Base-by-base conservation (phyloP, 2,329 filamentous ascomycete species). In the Neonectria sp. region DNA sequence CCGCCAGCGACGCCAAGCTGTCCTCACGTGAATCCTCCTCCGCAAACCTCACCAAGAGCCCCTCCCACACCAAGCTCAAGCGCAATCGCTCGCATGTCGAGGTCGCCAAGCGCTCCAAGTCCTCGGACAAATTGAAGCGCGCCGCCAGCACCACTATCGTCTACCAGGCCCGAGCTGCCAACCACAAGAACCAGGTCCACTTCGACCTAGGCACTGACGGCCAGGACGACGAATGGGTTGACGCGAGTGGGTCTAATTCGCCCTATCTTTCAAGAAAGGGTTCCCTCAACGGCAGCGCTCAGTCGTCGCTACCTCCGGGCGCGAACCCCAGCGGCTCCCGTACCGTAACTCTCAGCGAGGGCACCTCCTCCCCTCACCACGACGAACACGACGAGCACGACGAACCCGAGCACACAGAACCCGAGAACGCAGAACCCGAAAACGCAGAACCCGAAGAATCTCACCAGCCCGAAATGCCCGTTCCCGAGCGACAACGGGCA, bases 211-310 rank as follows among this genome's bases (percentile, higher is more conserved):
- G 89, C 59, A 86, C 82, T 72, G 81, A 83, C 70, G 83, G 78
- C 27, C 75, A 71, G 45, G 86, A 88, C 59, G 88, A 90, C 83
- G 89, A 89, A 81, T 92, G 90, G 90, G 88, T 91, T 48, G 90
- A 92, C 79, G 89, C 89, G 66, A 91, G 89, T 78, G 85, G 84
- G 53, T 90, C 88, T 63, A 89, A 89, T 58, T 91, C 89, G 12
- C 89, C 89, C 5, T 86, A 89, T 68, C 79, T 82, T 52, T 83
- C 81, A 58, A 79, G 81, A 63, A 82, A 83, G 70, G 79, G 84
- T 29, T 89, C 86, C 3, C 79, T 86, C 35, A 83, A 84, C 65
- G 84, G 84, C 78, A 86, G 84, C 70, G 84, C 81, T 24, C 85
- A 85, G 60, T 85, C 84, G 13, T 86, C 83, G 33, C 78, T 83